phyloP scores from a whole-genome alignment of 2,329 filamentous ascomycete species.

The Trichoderma gracile region DNA sequence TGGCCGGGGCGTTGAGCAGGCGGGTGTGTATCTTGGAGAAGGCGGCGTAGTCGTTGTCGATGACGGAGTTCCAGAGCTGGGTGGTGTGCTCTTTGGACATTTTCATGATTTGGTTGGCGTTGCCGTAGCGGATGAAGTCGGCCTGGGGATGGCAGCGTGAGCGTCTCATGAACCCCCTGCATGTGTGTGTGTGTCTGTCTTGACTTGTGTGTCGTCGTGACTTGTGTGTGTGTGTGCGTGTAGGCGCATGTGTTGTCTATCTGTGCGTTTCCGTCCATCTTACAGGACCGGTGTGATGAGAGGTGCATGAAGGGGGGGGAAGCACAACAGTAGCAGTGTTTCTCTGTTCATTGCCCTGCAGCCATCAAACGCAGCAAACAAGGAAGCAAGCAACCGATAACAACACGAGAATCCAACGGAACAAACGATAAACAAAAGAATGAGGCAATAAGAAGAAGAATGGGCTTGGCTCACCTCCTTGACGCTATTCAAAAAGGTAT shows the following conservation, averaged over 20 bases:
- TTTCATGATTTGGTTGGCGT: conserved; percentile 86
- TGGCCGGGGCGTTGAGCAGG: conserved; percentile 72
- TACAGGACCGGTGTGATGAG: conserved; percentile 1
- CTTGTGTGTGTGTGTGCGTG: no score
- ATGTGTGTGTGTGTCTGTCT: no score
- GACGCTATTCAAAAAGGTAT: conserved; percentile 64
- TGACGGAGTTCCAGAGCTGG: conserved; percentile 77
- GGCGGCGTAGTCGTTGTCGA: conserved; percentile 70
- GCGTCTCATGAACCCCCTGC: no score
- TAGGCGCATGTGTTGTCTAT: no score
- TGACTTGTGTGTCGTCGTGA: no score
- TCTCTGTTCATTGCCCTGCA: not conserved
- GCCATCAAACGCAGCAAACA: not conserved
- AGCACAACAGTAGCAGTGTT: not conserved
- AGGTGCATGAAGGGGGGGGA: not conserved
- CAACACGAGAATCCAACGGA: not conserved
- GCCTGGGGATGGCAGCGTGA: conserved; percentile 49
- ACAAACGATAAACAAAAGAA: not conserved
- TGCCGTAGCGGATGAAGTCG: conserved; percentile 85
- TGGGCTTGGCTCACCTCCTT: conserved; percentile 53
- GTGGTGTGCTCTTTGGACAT: conserved; percentile 82
- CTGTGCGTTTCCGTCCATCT: no score
- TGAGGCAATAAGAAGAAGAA: no score
- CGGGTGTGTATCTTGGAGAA: conserved; percentile 75
- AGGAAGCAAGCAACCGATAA: not conserved